phyloP scores from a whole-genome alignment of 2,329 filamentous ascomycete species.

The Cryoendolithus antarcticus region DNA sequence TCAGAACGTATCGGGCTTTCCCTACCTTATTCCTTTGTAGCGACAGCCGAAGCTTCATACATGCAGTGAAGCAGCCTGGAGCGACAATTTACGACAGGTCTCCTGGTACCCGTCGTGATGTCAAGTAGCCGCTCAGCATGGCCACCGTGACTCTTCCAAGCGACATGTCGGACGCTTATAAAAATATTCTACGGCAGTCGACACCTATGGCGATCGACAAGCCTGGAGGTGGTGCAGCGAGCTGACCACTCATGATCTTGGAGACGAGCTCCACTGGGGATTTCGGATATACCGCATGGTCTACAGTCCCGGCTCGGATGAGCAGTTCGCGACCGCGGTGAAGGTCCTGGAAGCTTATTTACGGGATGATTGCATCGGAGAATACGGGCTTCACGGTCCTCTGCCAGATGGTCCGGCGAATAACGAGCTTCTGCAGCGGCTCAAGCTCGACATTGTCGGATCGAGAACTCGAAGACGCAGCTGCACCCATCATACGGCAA shows the following conservation, averaged over 20 bases:
- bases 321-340: not conserved
- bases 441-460: not conserved
- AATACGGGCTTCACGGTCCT: not conserved
- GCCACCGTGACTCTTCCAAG: too few relatives aligned
- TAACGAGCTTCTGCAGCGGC: not conserved
- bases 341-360: not conserved
- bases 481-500: not conserved
- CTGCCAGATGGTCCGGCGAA: not conserved
- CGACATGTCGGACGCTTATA: too few relatives aligned
- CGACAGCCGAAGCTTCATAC: too few relatives aligned
- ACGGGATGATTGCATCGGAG: not conserved
- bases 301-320: conserved; percentile 1
- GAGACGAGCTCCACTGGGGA: not conserved
- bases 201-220: too few relatives aligned
- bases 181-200: too few relatives aligned
- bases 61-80: too few relatives aligned
- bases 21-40: too few relatives aligned
- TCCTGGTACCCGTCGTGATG: too few relatives aligned
- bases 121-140: too few relatives aligned
- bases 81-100: too few relatives aligned
- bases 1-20: too few relatives aligned
- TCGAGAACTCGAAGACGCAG: not conserved
- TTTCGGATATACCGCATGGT: conserved; percentile 1
- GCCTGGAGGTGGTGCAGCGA: not conserved
- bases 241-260: not conserved